phyloP scores from a whole-genome alignment of 441 rosid genomes.

The Erodium moschatum region DNA sequence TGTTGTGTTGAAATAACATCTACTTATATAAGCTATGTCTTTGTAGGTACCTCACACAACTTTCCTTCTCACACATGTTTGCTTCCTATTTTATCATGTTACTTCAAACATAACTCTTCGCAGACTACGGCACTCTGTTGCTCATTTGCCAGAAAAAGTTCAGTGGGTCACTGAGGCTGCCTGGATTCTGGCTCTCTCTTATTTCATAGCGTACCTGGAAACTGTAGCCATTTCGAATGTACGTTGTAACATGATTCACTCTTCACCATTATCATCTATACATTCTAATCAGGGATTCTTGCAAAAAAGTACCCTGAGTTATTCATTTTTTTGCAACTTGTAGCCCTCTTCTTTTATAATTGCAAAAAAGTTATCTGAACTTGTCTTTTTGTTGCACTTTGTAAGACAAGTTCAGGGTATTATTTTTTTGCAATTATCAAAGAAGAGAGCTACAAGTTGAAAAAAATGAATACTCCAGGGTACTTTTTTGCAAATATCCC shows the following conservation, averaged over 20 bases:
- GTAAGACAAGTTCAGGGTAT: too few relatives aligned
- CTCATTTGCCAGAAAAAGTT: slow-evolving; percentile 58
- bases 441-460: too few relatives aligned
- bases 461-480: too few relatives aligned
- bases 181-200: slow-evolving; percentile 80
- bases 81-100: slow-evolving; percentile 92
- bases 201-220: slow-evolving; percentile 90
- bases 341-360: too few relatives aligned
- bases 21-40: neutral
- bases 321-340: too few relatives aligned
- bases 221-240: slow-evolving; percentile 84
- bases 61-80: slow-evolving; percentile 80
- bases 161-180: slow-evolving; percentile 64
- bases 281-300: too few relatives aligned
- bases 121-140: slow-evolving; percentile 51
- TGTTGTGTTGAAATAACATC: neutral
- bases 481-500: too few relatives aligned
- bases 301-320: too few relatives aligned
- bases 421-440: too few relatives aligned
- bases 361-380: too few relatives aligned
- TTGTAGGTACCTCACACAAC: slow-evolving; percentile 93
- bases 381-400: too few relatives aligned
- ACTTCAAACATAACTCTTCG: slow-evolving; percentile 77
- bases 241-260: slow-evolving; percentile 26
- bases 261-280: neutral